Percentiles rank a stretch among this genome's conserved stretches.
These are phyloP conservation scores for Sphagnum magellanicum DNA, from an alignment of 228 moss, liverwort and hornwort genomes.

Conservation along the genomic window DNA sequence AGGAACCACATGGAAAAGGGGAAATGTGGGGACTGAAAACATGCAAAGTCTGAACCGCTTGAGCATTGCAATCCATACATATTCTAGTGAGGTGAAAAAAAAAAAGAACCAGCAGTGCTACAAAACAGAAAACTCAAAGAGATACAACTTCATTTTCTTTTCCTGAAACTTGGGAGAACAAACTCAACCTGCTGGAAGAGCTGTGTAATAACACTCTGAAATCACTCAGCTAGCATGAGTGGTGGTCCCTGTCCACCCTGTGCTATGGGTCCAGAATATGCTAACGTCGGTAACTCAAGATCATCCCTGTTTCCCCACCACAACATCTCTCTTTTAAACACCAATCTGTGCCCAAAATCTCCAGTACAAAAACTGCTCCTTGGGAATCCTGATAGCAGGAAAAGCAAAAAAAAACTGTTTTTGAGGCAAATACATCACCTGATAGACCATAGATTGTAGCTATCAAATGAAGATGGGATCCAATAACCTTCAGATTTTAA, in stretches of 20 bases:
- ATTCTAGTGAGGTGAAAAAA: no score
- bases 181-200: slow-evolving; percentile 71
- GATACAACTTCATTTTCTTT: no score
- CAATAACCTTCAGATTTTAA: slow-evolving; percentile 68
- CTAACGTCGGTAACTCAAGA: slow-evolving; percentile 58
- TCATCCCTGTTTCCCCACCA: slow-evolving; percentile 52
- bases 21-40: no score
- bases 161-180: no score
- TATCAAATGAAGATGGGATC: slow-evolving; percentile 58
- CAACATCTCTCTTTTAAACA: background rate
- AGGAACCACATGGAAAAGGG: no score
- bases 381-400: no score
- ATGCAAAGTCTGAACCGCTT: no score
- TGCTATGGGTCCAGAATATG: slow-evolving; percentile 55
- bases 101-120: no score
- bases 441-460: slow-evolving; percentile 73
- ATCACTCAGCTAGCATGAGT: slow-evolving; percentile 89
- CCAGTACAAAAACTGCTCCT: background rate
- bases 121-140: no score
- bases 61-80: no score
- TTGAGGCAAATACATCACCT: slow-evolving; percentile 33
- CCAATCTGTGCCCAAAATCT: background rate
- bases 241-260: slow-evolving; percentile 91
- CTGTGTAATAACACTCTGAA: slow-evolving; percentile 95
- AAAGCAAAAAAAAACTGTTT: background rate